phyloP scores from a whole-genome alignment of 2,329 filamentous ascomycete species.

The Exophiala phaeomuriformis region DNA sequence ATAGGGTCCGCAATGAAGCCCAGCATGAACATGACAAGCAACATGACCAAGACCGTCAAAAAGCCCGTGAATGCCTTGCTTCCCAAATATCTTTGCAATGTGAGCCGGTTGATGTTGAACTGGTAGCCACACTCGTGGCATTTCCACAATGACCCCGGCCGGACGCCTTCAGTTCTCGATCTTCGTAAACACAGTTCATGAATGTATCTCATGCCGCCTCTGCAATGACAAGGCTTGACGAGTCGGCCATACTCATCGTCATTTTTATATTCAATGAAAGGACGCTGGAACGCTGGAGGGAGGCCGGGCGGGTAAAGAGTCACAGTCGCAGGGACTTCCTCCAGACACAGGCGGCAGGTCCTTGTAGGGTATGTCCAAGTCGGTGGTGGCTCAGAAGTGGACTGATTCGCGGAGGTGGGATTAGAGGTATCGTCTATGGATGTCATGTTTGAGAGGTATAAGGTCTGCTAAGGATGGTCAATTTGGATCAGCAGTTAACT shows the following conservation, averaged over 20 bases:
- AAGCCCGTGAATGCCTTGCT: conserved; percentile 59
- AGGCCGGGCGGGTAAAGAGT: conserved; percentile 48
- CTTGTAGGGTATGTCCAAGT: conserved; percentile 54
- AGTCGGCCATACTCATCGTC: conserved; percentile 66
- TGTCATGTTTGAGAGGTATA: conserved; percentile 2
- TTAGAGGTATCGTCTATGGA: conserved; percentile 3
- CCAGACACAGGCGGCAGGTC: conserved; percentile 84
- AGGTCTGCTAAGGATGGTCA: not conserved
- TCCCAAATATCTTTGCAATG: conserved; percentile 44
- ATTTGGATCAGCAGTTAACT: not conserved
- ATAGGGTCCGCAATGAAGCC: conserved; percentile 92
- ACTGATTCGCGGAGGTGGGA: not conserved
- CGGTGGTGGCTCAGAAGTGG: conserved; percentile 4
- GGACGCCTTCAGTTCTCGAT: conserved; percentile 70
- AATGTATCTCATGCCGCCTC: conserved; percentile 85
- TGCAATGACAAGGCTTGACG: conserved; percentile 86
- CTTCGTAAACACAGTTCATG: conserved; percentile 81
- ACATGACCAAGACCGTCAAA: conserved; percentile 65
- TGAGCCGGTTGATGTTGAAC: conserved; percentile 26
- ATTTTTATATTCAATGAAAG: conserved; percentile 63
- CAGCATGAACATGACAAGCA: conserved; percentile 67
- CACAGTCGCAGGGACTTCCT: conserved; percentile 58
- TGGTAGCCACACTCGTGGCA: conserved; percentile 26
- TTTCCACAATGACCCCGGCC: conserved; percentile 25
- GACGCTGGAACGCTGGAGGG: conserved; percentile 50